Evolutionary conservation across 2,329 filamentous ascomycete species (phyloP).

Genomic region (Ceratocystis alfenasii): DNA sequence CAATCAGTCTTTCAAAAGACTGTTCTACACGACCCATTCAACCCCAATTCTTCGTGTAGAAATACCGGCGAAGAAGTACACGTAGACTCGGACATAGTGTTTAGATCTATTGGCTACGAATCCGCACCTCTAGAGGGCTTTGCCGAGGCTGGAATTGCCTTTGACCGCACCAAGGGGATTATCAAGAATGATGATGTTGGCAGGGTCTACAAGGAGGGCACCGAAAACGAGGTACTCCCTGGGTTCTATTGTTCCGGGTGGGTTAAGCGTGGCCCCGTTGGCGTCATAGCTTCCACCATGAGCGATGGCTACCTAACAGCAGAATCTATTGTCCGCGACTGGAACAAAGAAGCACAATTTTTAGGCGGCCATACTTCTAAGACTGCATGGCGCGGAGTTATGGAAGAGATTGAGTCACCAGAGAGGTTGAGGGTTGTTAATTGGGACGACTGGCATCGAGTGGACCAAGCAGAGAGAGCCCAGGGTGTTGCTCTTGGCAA

Average conservation of each 20-base stretch:
- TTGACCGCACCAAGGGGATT: conserved; percentile 60
- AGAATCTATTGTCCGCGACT: conserved; percentile 72
- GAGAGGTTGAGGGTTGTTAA: conserved; percentile 40
- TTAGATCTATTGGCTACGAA: conserved; percentile 92
- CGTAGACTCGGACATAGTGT: conserved; percentile 59
- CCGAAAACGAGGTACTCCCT: conserved; percentile 34
- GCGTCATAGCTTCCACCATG: conserved; percentile 94
- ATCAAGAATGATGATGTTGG: conserved; percentile 75
- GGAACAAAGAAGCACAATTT: conserved; percentile 39
- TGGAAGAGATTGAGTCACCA: conserved; percentile 34
- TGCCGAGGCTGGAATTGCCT: conserved; percentile 59
- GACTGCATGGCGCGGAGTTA: conserved; percentile 67
- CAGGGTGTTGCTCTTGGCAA: conserved; percentile 59
- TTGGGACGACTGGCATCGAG: conserved; percentile 76
- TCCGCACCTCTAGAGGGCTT: conserved; percentile 68
- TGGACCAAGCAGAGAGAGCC: conserved; percentile 65
- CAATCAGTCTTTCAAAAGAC: conserved; percentile 57
- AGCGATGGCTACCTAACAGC: conserved; percentile 83
- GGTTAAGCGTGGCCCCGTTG: conserved; percentile 90
- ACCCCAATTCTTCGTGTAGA: conserved; percentile 38
- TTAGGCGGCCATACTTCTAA: conserved; percentile 25
- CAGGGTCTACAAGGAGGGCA: conserved; percentile 40
- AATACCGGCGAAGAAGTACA: conserved; percentile 39
- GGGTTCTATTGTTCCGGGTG: conserved; percentile 90
- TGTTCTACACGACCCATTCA: conserved; percentile 43